Evolutionary conservation across 2,329 filamentous ascomycete species (phyloP), one percentile per base, ranked within the genome.

Genomic region (Sporothrix inflata): DNA sequence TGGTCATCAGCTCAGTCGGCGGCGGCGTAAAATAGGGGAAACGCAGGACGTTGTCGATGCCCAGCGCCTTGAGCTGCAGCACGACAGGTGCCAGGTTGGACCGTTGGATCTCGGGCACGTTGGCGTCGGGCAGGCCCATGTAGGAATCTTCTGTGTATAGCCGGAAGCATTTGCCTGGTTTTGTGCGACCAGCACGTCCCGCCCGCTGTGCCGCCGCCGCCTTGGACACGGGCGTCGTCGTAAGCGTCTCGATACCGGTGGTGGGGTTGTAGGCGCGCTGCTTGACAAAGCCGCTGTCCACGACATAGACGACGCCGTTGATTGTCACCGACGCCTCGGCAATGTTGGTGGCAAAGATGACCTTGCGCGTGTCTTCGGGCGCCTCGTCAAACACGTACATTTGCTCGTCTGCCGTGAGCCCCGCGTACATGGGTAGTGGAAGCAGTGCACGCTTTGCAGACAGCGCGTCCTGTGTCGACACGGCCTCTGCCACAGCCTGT

Each of bases 291-390:
- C 96, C 96, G 70, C 89, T 91, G 80, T 99, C 96, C 67, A 98
- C 84, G 6, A 99, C 95, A 78, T 93, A 97, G 71, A 94, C 90
- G 73, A 98, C 94, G 2, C 94, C 94, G 70, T 96, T 91, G 71
- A 98, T 97, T 19, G 96, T 98, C 57, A 99, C 92, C 1, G 94
- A 97, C 4, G 96, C 95, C 83, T 99, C 96, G 14, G 96, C 94
- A 75, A 98, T 98, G 79, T 98, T 98, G 73, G 96, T 98, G 4
- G 93, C 92, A 75, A 98, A 91, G 47, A 99, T 92, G 51, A 98
- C 92, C 79, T 98, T 98, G 55, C 96, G 88, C 1, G 91, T 94
- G 73, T 94, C 91, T 74, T 93, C 90, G 0, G 93, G 90, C 1
- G 94, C 85, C 70, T 92, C 90, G 77, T 97, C 94, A 79, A 98